Base-by-base conservation (phyloP, 352 stramenopile species). In the Salisapilia sapeloensis region DNA sequence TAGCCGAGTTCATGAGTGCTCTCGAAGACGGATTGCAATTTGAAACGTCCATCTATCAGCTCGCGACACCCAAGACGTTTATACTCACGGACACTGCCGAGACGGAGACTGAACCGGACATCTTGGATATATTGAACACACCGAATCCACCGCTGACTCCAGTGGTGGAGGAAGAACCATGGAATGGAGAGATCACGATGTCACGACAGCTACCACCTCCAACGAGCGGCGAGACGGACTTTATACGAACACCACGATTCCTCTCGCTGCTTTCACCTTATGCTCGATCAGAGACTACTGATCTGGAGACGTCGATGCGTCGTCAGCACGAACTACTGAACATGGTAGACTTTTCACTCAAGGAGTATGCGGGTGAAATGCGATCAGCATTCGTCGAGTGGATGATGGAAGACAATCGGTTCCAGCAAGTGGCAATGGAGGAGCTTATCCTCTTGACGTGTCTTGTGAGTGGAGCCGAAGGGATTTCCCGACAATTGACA, bases 1-100 rank as follows among this genome's bases (percentile, higher is more conserved):
- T 80, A 25, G 33, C 41, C 0, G 71, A 86, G 44, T 86, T 86
- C 42, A 83, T 82, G 66, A 45, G 81, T 30, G 70, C 66, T 0
- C 34, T 86, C 3, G 63, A 86, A 40, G 52, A 78, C 16, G 70
- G 70, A 12, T 75, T 86, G 30, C 49, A 61, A 0, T 42, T 86
- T 8, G 61, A 85, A 28, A 51, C 82, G 8, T 57, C 80, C 27
- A 74, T 85, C 15, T 80, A 74, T 28, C 48, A 83, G 26, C 56
- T 69, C 34, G n/a, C 24, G 24, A 12, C 10, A 12, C 24, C 10
- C 24, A 10, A 28, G 24, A 12, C 10, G 24, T n/a, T n/a, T 10
- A 12, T 10, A 28, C 10, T 28, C 10, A 10, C 10, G 24, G 10
- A 57, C 36, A 24, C 31, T 15, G 29, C 45, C 10, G 56, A 58